Evolutionary conservation across 352 stramenopile genomes (phyloP).

Genomic region (Globisporangium recalcitrans): DNA sequence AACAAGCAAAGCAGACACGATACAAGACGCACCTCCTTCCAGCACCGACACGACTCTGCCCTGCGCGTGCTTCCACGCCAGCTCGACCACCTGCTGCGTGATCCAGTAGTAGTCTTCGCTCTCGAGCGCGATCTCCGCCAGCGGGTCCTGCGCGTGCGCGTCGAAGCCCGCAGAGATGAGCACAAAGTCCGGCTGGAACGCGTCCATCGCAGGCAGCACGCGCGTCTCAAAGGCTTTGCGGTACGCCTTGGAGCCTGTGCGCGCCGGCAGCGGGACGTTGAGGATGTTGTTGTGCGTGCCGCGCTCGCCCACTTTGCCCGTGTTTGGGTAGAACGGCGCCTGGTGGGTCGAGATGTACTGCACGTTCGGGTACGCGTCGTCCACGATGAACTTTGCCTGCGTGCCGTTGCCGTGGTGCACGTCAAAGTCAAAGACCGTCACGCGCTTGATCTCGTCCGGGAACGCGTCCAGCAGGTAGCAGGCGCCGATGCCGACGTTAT

Average conservation of each 20-base stretch:
- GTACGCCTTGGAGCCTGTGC: slow-evolving; percentile 59
- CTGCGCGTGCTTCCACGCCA: slow-evolving; percentile 10
- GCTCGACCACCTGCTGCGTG: slow-evolving; percentile 11
- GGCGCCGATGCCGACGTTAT: slow-evolving; percentile 82
- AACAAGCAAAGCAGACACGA: background rate
- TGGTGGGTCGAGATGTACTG: slow-evolving; percentile 36
- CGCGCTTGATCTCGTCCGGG: slow-evolving; percentile 33
- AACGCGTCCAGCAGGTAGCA: slow-evolving; percentile 39
- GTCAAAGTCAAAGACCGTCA: slow-evolving; percentile 87
- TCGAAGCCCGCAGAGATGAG: slow-evolving; percentile 95
- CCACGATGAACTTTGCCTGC: slow-evolving; percentile 60
- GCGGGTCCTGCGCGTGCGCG: slow-evolving; percentile 89
- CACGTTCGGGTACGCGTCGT: slow-evolving; percentile 43
- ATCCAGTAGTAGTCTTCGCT: slow-evolving; percentile 19
- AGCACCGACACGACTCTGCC: slow-evolving; percentile 11
- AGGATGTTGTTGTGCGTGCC: slow-evolving; percentile 69
- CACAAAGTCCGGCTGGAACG: slow-evolving; percentile 91
- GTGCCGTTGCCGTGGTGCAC: slow-evolving; percentile 90
- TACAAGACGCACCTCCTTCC: slow-evolving; percentile 8
- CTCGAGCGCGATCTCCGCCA: slow-evolving; percentile 79
- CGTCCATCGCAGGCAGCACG: slow-evolving; percentile 83
- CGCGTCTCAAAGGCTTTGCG: slow-evolving; percentile 48
- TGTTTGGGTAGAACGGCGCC: slow-evolving; percentile 67
- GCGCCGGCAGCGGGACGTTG: slow-evolving; percentile 33
- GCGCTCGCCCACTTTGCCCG: slow-evolving; percentile 37